phyloP scores from a whole-genome alignment of 139 green algal genomes.

The Coelastrella sp. region DNA sequence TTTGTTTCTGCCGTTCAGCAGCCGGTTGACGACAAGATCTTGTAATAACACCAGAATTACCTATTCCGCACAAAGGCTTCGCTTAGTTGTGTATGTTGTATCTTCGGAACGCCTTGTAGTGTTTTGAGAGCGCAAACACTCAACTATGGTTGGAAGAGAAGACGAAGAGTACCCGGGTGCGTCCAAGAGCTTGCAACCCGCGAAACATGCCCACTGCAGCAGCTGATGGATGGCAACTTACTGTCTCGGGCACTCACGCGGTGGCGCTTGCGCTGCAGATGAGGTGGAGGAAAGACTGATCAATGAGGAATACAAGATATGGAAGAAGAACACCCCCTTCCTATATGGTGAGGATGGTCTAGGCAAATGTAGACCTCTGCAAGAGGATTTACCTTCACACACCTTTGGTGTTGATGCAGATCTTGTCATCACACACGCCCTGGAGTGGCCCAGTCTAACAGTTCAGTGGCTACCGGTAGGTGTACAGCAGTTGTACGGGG shows the following conservation, averaged over 20 bases:
- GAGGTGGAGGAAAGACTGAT: conserved; percentile 86
- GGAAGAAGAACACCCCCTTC: conserved; percentile 99
- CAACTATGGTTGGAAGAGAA: conserved; percentile 28
- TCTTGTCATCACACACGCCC: conserved; percentile 98
- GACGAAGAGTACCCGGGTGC: conserved; percentile 35
- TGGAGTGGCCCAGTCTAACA: conserved; percentile 99
- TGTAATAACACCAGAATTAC: no score
- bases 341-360: conserved; percentile 86
- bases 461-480: conserved; percentile 97
- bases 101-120: no score
- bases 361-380: not conserved
- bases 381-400: not conserved
- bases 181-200: not conserved
- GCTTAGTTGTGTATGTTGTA: no score
- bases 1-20: not conserved
- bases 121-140: not conserved
- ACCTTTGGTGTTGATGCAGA: conserved; percentile 72
- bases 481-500: not conserved
- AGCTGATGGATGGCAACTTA: not conserved
- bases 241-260: not conserved
- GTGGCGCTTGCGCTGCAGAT: conserved; percentile 4
- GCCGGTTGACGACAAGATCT: not conserved
- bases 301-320: conserved; percentile 99
- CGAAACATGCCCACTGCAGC: not conserved
- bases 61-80: no score